Conservation (phyloP, 2,329 filamentous ascomycete species). For the Aureobasidium sp. region DNA sequence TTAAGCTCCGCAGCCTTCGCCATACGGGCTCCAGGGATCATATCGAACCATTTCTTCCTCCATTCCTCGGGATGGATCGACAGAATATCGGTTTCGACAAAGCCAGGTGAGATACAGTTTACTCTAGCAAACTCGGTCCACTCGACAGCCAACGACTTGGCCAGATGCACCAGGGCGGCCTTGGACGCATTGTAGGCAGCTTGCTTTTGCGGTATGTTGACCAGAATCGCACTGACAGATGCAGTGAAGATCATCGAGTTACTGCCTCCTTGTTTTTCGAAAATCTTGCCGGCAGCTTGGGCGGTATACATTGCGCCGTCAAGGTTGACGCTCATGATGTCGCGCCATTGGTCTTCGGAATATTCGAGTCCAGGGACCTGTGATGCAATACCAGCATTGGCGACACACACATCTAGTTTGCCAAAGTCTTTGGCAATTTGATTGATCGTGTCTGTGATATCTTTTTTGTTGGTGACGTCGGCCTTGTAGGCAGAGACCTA, state of each 20-base stretch:
- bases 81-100: conserved; percentile 64
- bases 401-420: conserved; percentile 72
- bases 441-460: conserved; percentile 63
- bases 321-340: conserved; percentile 51
- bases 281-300: conserved; percentile 70
- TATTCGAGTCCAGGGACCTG: conserved; percentile 84
- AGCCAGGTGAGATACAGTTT: conserved; percentile 65
- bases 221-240: conserved; percentile 82
- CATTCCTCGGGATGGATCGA: conserved; percentile 55
- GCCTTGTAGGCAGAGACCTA: conserved; percentile 49
- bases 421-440: conserved; percentile 60
- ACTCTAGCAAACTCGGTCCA: conserved; percentile 55
- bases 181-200: conserved; percentile 31
- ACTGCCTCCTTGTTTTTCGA: conserved; percentile 72
- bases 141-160: conserved; percentile 64
- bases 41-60: conserved; percentile 54
- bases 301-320: conserved; percentile 85
- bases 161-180: conserved; percentile 29
- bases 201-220: conserved; percentile 88
- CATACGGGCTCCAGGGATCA: conserved; percentile 45
- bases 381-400: conserved; percentile 60
- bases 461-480: conserved; percentile 65
- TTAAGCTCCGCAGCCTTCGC: conserved; percentile 67
- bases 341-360: conserved; percentile 61
- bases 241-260: conserved; percentile 90